These are phyloP conservation scores for Coriolopsis trogii DNA, from an alignment of 1,284 basidiomycete species.

Conservation along the genomic window DNA sequence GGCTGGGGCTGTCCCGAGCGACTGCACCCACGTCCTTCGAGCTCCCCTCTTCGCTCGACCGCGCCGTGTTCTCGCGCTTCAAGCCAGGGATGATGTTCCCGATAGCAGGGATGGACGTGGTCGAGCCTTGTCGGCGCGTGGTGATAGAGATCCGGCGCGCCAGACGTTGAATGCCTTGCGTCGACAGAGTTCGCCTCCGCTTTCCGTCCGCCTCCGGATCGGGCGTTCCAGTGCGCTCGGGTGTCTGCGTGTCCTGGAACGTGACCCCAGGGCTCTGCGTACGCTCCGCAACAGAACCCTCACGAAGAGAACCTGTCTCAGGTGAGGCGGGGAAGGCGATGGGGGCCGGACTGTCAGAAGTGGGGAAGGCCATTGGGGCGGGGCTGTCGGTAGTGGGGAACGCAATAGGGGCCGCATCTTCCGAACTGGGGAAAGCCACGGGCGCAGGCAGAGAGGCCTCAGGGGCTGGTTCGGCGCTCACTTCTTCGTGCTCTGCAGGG, in stretches of 20 bases:
- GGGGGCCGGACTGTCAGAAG: conserved; percentile 31
- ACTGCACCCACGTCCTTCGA: conserved; percentile 17
- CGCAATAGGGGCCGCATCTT: conserved; percentile 33
- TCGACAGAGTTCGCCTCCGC: conserved; percentile 70
- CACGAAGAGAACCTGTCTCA: conserved; percentile 35
- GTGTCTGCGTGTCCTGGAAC: conserved; percentile 40
- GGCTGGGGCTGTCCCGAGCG: conserved; percentile 32
- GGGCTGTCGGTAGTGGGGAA: conserved; percentile 26
- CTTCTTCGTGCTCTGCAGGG: conserved; percentile 17
- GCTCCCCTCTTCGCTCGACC: conserved; percentile 27
- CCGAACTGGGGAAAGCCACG: conserved; percentile 33
- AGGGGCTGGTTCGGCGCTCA: conserved; percentile 7
- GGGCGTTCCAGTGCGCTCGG: conserved; percentile 55
- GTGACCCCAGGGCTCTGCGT: conserved; percentile 38
- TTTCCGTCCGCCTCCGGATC: conserved; percentile 74
- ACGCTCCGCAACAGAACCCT: conserved; percentile 31
- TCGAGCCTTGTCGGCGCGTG: conserved; percentile 58
- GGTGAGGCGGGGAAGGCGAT: conserved; percentile 40
- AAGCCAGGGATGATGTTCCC: conserved; percentile 32
- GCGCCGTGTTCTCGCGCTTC: conserved; percentile 33
- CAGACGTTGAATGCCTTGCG: conserved; percentile 81
- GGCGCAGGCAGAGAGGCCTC: conserved; percentile 14
- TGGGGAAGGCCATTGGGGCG: conserved; percentile 32
- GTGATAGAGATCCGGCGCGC: conserved; percentile 73
- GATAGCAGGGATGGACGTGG: conserved; percentile 63